Evolutionary conservation across 2,329 filamentous ascomycete species (phyloP).

Genomic region (Curvularia lunata): DNA sequence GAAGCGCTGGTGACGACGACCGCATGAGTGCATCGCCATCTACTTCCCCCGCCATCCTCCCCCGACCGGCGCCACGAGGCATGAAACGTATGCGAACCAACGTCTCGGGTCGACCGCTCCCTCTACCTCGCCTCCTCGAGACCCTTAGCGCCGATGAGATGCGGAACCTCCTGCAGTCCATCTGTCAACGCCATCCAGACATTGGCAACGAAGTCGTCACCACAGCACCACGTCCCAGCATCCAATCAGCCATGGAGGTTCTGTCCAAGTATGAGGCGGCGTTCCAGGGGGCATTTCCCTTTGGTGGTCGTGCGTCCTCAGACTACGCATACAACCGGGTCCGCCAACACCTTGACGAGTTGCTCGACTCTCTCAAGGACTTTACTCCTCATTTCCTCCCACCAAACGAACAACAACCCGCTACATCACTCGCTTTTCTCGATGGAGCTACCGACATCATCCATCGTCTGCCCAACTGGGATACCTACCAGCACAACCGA

Average conservation of each 20-base stretch:
- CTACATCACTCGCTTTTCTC: conserved; percentile 82
- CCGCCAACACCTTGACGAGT: conserved; percentile 75
- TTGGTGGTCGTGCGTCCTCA: conserved; percentile 80
- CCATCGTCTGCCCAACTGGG: conserved; percentile 89
- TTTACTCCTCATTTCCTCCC: conserved; percentile 96
- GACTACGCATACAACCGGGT: conserved; percentile 97
- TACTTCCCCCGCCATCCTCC: conserved; percentile 76
- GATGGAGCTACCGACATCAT: conserved; percentile 90
- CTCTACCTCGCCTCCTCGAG: conserved; percentile 82
- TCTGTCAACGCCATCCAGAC: conserved; percentile 87
- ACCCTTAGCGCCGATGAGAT: conserved; percentile 87
- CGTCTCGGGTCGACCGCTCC: conserved; percentile 68
- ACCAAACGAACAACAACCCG: conserved; percentile 84
- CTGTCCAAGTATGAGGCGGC: conserved; percentile 80
- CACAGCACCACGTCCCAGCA: conserved; percentile 85
- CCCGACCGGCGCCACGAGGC: conserved; percentile 66
- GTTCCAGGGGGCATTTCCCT: conserved; percentile 81
- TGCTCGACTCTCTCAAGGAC: conserved; percentile 89
- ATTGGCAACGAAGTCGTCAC: conserved; percentile 84
- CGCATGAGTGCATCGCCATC: conserved; percentile 91
- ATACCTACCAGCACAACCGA: conserved; percentile 83
- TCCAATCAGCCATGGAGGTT: conserved; percentile 78
- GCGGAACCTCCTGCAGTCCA: conserved; percentile 82
- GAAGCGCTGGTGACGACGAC: conserved; percentile 66
- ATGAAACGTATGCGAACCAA: conserved; percentile 71